phyloP scores from a whole-genome alignment of 1,284 basidiomycete species.

The Fomitiporia mediterranea region DNA sequence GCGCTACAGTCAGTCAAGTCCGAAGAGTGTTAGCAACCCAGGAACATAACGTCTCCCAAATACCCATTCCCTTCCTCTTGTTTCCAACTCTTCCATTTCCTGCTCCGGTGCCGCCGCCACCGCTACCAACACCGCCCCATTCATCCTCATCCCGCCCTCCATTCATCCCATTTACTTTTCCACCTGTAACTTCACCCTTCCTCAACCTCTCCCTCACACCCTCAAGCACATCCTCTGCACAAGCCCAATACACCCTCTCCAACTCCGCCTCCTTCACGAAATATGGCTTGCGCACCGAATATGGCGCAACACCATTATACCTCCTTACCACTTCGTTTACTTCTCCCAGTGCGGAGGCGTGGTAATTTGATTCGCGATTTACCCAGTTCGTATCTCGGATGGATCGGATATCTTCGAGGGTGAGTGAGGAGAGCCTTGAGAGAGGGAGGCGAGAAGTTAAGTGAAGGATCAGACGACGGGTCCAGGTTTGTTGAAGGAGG shows the following conservation, averaged over 20 bases:
- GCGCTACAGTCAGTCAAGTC: neutral
- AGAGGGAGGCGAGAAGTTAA: conserved; percentile 46
- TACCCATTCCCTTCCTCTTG: conserved; percentile 6
- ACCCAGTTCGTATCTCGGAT: conserved; percentile 77
- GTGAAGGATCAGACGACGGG: conserved; percentile 57
- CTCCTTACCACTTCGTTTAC: conserved; percentile 72
- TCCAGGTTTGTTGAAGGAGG: conserved; percentile 61
- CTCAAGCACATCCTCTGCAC: conserved; percentile 48
- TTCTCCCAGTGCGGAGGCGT: conserved; percentile 63
- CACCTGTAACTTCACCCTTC: neutral
- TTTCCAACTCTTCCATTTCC: conserved; percentile 6
- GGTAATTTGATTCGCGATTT: conserved; percentile 62
- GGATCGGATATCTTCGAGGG: conserved; percentile 38
- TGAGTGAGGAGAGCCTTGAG: conserved; percentile 40
- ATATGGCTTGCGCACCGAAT: conserved; percentile 60
- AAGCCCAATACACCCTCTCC: conserved; percentile 47
- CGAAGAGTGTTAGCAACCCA: conserved; percentile 25
- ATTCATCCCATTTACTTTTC: neutral
- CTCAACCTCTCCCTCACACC: conserved; percentile 35
- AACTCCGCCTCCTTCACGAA: conserved; percentile 57
- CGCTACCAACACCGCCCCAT: conserved; percentile 2
- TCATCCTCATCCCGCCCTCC: neutral
- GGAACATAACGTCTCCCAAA: conserved; percentile 28
- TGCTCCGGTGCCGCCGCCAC: conserved; percentile 6
- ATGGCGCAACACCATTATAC: conserved; percentile 79